Percentiles rank a stretch among this genome's conserved stretches.
Conservation (phyloP, 768 basidiomycete genomes). For the Boletus rubropictus region DNA sequence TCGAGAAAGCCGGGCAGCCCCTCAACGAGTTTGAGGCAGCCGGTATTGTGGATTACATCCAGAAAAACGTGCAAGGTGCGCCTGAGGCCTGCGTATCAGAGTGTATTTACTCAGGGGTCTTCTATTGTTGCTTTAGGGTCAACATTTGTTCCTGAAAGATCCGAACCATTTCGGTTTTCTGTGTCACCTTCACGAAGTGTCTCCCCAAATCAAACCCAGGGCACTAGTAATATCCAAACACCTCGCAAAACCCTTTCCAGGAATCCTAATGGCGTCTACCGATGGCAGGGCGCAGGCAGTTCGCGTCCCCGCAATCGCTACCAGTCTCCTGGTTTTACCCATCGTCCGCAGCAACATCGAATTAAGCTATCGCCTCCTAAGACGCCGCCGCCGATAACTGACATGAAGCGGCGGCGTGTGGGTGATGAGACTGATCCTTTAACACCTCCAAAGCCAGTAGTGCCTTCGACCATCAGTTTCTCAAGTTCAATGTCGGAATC, state of each 20-base stretch:
- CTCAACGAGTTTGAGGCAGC: slow-evolving; percentile 50
- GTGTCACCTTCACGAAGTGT: slow-evolving; percentile 32
- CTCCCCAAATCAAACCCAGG: slow-evolving; percentile 21
- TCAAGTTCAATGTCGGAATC: slow-evolving; percentile 27
- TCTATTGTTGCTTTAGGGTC: slow-evolving; percentile 19
- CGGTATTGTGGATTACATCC: slow-evolving; percentile 50
- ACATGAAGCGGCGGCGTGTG: slow-evolving; percentile 59
- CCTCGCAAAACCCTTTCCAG: slow-evolving; percentile 51
- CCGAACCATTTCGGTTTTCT: slow-evolving; percentile 61
- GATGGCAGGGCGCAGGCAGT: slow-evolving; percentile 74
- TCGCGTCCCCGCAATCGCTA: slow-evolving; percentile 65
- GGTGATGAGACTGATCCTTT: slow-evolving; percentile 40
- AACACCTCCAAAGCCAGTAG: slow-evolving; percentile 29
- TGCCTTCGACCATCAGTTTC: slow-evolving; percentile 21
- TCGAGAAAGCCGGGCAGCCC: slow-evolving; percentile 41
- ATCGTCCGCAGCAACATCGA: slow-evolving; percentile 42
- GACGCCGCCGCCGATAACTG: slow-evolving; percentile 32
- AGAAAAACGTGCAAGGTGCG: slow-evolving; percentile 47
- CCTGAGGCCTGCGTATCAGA: slow-evolving; percentile 4
- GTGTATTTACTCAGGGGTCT: slow-evolving; percentile 9
- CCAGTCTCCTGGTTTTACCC: slow-evolving; percentile 67
- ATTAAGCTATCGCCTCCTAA: slow-evolving; percentile 40
- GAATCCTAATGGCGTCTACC: slow-evolving; percentile 72
- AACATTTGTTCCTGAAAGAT: slow-evolving; percentile 30
- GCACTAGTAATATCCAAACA: slow-evolving; percentile 20